Base-by-base conservation (phyloP, 768 basidiomycete genomes). In the Amanita pallidorosea region DNA sequence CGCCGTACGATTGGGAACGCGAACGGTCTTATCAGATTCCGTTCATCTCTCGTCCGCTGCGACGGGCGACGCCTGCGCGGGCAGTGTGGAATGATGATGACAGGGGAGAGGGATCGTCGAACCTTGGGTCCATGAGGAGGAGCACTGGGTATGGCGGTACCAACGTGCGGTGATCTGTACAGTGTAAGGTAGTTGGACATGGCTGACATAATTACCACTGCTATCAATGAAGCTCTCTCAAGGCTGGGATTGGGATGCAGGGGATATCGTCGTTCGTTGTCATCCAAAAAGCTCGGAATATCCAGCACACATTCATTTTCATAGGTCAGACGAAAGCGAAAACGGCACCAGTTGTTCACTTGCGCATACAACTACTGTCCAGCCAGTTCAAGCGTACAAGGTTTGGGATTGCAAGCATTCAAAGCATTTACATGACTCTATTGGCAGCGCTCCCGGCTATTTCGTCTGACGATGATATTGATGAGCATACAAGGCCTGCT, bases 91-190 rank as follows among this genome's bases (percentile, higher is more conserved):
- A 61, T 57, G 60, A 64, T 52, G 70, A 74, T 18, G 81, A 85
- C 58, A 70, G 85, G 51, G 81, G 80, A 5, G 85, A 85, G 61
- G 85, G 85, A 5, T 62, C 80, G 13, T 87, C 85, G 22, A 78
- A 73, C 60, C 59, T 88, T 43, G 89, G 88, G 5, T 55, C 76
- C 20, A 81, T 86, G 75, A 76, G 89, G 61, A 70, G 77, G 33
- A 88, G 87, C 60, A 86, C 87, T 13, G 90, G 88, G 0, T 77
- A 85, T 51, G 91, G 90, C 27, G 81, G 88, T 23, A 86, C 88
- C 4, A 80, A 65, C 54, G 81, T 83, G 23, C 73, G 88, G 54
- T 91, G 67, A 31, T 27, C 5, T 23, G 23, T 23, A 23, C n/a
- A n/a, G n/a, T n/a, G n/a, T n/a, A n/a, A n/a, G n/a, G n/a, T n/a